Conservation (phyloP, 768 basidiomycete species). For the Auriscalpium orientale region DNA sequence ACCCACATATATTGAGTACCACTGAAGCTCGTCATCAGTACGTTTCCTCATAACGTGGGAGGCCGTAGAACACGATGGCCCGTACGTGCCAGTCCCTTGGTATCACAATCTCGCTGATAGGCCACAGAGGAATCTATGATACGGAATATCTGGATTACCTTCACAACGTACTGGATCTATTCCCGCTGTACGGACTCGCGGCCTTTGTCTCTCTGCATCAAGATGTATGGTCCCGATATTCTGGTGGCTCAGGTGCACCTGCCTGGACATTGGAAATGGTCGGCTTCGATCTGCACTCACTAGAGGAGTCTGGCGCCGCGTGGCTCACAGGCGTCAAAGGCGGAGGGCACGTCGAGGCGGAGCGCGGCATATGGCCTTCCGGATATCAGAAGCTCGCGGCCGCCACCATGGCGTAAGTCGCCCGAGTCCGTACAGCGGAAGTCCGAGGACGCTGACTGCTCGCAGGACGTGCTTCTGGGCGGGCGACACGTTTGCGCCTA, state of each 20-base stretch:
- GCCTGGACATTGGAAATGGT: constrained; percentile 88
- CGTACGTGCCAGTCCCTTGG: constrained; percentile 45
- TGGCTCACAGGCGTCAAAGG: constrained; percentile 79
- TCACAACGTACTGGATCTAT: constrained; percentile 52
- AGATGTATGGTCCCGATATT: constrained; percentile 93
- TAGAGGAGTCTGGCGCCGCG: constrained; percentile 81
- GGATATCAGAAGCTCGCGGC: constrained; percentile 93
- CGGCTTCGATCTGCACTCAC: constrained; percentile 74
- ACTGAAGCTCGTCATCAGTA: constrained; percentile 35
- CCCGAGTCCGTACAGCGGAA: background rate
- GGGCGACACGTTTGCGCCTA: constrained; percentile 79
- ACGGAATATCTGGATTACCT: constrained; percentile 77
- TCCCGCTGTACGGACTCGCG: constrained; percentile 65
- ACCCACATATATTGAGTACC: no score
- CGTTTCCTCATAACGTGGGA: constrained; percentile 97
- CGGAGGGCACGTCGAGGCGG: constrained; percentile 67
- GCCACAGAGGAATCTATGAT: constrained; percentile 73
- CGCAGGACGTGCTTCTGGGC: constrained; percentile 88
- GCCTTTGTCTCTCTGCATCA: constrained; percentile 84
- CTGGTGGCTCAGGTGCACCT: constrained; percentile 92
- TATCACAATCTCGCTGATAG: background rate
- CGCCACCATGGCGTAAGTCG: constrained; percentile 81
- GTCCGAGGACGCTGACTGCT: background rate
- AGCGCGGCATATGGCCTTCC: constrained; percentile 85
- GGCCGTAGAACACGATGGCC: constrained; percentile 88